Base-by-base conservation (phyloP, 1,284 basidiomycete genomes). In the Boletus smithii region DNA sequence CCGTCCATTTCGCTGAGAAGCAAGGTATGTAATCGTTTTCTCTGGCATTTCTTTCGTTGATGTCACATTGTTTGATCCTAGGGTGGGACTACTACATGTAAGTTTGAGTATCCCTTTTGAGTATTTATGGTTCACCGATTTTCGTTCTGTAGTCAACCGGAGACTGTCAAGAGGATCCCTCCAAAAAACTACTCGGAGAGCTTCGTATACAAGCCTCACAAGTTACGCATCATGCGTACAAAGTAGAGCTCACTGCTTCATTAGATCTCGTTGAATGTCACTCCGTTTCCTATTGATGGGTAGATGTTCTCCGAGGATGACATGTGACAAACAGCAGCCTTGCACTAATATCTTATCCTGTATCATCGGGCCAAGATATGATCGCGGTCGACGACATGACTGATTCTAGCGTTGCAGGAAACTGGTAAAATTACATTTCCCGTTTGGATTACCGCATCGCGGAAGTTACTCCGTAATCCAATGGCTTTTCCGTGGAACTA, bases 141-240 rank as follows among this genome's bases (percentile, higher is more conserved):
- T 32, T 18, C 16, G 44, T 50, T 11, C 36, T 37, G 14, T 62
- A 88, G 91, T 37, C 85, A 90, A 73, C 73, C 78, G 13, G 72
- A 82, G 18, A 76, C 82, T 36, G 74, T 79, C 51, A 85, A 85
- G 66, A 79, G 80, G 50, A 83, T 94, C 56, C 90, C 89, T 16
- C 88, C 91, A 24, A 97, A 97, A 83, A 91, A 89, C 66, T 97
- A 95, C 63, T 73, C 88, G 32, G 91, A 92, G 74, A 98, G 95
- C 75, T 98, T 84, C 70, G 72, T 88, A 26, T 92, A 97, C 73
- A 81, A 80, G 47, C 83, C 91, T 3, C 76, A 82, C 61, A 88
- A 81, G 64, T 79, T 98, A 52, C 83, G 95, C 49, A 90, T 97
- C 60, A 73, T 80, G 69, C 89, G 91, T 70, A 98, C 95, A 50